phyloP scores from a whole-genome alignment of 139 green algal species.

The Ettlia oleoabundans region DNA sequence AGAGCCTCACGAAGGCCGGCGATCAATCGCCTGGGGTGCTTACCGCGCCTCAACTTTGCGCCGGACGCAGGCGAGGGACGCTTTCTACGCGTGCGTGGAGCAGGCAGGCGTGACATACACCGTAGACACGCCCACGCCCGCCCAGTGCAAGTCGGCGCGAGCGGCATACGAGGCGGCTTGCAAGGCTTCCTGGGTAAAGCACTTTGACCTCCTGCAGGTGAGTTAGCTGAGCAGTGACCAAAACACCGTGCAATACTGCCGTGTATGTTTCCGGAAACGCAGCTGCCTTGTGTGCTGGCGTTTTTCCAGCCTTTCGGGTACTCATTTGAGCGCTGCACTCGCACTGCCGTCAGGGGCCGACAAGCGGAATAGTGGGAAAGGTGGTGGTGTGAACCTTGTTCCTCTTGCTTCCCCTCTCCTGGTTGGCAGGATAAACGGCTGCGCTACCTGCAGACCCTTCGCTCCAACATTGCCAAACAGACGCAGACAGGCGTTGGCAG shows the following conservation, averaged over 20 bases:
- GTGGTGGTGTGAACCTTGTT: not conserved
- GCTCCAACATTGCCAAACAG: slow-evolving; percentile 51
- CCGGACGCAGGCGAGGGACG: slow-evolving; percentile 62
- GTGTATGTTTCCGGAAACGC: too few relatives aligned
- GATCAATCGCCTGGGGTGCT: too few relatives aligned
- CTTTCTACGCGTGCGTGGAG: slow-evolving; percentile 67
- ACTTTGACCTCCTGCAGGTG: slow-evolving; percentile 74
- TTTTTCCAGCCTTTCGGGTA: too few relatives aligned
- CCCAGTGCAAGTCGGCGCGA: slow-evolving; percentile 58
- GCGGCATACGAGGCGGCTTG: slow-evolving; percentile 64
- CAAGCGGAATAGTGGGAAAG: not conserved
- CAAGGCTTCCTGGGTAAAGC: slow-evolving; percentile 75
- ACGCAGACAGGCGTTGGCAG: slow-evolving; percentile 47
- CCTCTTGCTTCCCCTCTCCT: not conserved
- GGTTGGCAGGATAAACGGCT: slow-evolving; percentile 51
- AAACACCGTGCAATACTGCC: not conserved
- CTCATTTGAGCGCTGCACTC: too few relatives aligned
- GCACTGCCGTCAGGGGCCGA: too few relatives aligned
- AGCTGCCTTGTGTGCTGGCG: too few relatives aligned
- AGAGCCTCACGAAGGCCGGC: slow-evolving; percentile 19
- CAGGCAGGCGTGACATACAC: slow-evolving; percentile 48
- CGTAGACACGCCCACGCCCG: slow-evolving; percentile 42
- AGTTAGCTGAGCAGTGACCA: not conserved
- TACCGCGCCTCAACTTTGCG: too few relatives aligned
- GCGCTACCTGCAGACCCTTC: slow-evolving; percentile 52